These are phyloP conservation scores for Lolium rigidum DNA, from an alignment of 176 grass and related monocot species.

Conservation along the genomic window DNA sequence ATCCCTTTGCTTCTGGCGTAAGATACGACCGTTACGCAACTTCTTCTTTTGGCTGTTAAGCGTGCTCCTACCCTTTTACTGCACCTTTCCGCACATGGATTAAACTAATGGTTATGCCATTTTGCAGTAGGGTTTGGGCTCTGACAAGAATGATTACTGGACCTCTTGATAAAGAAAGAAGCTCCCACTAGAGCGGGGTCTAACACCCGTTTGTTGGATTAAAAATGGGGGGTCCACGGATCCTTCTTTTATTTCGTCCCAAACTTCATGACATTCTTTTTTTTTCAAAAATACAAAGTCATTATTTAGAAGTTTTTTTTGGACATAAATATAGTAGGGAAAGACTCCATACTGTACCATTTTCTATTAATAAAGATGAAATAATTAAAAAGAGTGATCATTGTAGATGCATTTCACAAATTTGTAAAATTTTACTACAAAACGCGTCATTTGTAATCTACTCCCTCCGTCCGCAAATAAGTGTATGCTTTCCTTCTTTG, in stretches of 20 bases:
- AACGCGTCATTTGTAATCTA: too few relatives aligned
- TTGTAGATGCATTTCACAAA: too few relatives aligned
- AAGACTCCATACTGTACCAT: too few relatives aligned
- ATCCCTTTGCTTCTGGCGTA: slow-evolving; percentile 34
- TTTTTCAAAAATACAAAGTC: background rate
- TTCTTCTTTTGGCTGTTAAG: slow-evolving; percentile 39
- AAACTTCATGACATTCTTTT: background rate
- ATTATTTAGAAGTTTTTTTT: too few relatives aligned
- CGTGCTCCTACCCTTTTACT: background rate
- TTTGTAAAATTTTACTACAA: too few relatives aligned
- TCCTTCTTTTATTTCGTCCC: background rate
- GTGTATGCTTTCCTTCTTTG: too few relatives aligned
- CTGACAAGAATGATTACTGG: slow-evolving; percentile 17
- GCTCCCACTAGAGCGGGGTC: too few relatives aligned
- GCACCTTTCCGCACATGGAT: background rate
- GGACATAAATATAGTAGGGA: too few relatives aligned
- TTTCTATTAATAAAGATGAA: too few relatives aligned
- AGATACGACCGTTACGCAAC: slow-evolving; percentile 27
- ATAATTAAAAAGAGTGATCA: too few relatives aligned
- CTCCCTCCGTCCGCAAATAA: too few relatives aligned
- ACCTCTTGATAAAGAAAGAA: background rate
- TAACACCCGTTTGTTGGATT: background rate
- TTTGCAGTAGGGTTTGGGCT: slow-evolving; percentile 7
- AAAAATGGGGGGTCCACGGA: background rate
- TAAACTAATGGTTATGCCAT: slow-evolving; percentile 32